Base-by-base conservation (phyloP, 306 rosid species). In the Bauhinia variegata region DNA sequence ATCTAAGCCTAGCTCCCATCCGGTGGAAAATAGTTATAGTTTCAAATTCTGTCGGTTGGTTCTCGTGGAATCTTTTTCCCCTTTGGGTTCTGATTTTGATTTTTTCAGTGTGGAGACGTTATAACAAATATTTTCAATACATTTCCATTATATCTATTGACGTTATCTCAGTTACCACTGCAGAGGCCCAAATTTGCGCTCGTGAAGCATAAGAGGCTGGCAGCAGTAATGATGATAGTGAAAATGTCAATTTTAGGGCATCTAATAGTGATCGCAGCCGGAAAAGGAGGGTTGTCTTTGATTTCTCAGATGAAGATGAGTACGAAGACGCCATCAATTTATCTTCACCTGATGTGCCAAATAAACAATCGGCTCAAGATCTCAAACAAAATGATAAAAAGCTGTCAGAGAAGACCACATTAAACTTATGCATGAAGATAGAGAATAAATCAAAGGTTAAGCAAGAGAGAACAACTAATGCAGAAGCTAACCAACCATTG, bases 281-380 rank as follows among this genome's bases (percentile, higher is more conserved):
- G 78, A 92, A 92, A 83, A 87, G 97, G 77, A 85, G 95, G 82
- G 90, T 88, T 71, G 83, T 95, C 72, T 65, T 95, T 56, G 90
- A 90, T 80, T 85, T 86, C 72, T 90, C 99, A 49, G 97, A 95
- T 52, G 97, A 93, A 60, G 98, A 95, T 42, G 89, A 82, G 32
- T 71, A 43, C 51, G 83, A 80, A 82, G 96, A 86, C 74, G 89
- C 85, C 12, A 73, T 90, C 71, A 82, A 60, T 79, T 82, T 95
- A 84, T 87, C 84, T 42, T 90, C 96, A 67, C 97, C 87, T 31
- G 95, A 89, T 58, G 60, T 65, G 54, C 79, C 77, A 37, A 70
- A 65, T 54, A 81, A 31, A 42, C 71, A 74, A 33, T 63, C 80
- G 37, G 68, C 79, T 82, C 78, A 37, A 55, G 87, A 76, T 75